A percentile compares a stretch with the other conserved stretches of the same genome.
Evolutionary conservation across 2,329 filamentous ascomycete genomes (phyloP).

Genomic region (Alternaria sp.): DNA sequence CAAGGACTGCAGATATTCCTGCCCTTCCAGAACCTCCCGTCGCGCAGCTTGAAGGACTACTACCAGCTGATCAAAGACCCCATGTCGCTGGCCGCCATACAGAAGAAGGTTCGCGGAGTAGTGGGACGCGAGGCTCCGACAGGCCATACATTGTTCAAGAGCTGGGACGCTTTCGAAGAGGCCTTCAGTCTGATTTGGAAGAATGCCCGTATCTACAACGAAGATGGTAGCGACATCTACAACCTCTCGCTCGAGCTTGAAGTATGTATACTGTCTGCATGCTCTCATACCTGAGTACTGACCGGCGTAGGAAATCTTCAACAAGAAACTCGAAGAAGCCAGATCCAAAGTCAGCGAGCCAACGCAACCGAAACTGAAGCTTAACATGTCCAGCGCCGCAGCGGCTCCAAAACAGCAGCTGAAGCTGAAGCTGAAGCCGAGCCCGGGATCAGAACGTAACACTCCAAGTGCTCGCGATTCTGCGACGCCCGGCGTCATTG

Average conservation of each 20-base stretch:
- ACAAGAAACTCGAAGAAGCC: slow-evolving; percentile 71
- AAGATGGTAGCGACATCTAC: slow-evolving; percentile 87
- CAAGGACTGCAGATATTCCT: slow-evolving; percentile 72
- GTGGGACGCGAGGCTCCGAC: slow-evolving; percentile 70
- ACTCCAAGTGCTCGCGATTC: slow-evolving; percentile 50
- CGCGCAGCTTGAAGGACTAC: slow-evolving; percentile 80
- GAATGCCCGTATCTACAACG: slow-evolving; percentile 89
- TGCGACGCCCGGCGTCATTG: slow-evolving; percentile 56
- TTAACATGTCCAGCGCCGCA: slow-evolving; percentile 65
- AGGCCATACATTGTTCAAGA: slow-evolving; percentile 73
- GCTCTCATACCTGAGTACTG: slow-evolving; percentile 6
- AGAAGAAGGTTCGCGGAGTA: slow-evolving; percentile 77
- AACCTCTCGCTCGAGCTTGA: slow-evolving; percentile 78
- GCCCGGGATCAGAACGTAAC: slow-evolving; percentile 48
- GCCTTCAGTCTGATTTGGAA: slow-evolving; percentile 82
- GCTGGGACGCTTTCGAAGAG: slow-evolving; percentile 81
- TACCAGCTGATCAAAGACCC: slow-evolving; percentile 84
- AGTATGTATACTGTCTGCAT: slow-evolving; percentile 55
- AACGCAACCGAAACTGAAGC: slow-evolving; percentile 76
- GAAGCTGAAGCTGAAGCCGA: slow-evolving; percentile 64
- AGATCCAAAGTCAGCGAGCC: slow-evolving; percentile 76
- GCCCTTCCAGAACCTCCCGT: slow-evolving; percentile 79
- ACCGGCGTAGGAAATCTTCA: slow-evolving; percentile 68
- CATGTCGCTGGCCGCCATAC: slow-evolving; percentile 76
- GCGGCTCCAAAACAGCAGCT: slow-evolving; percentile 56